Evolutionary conservation across 1,139 yeast species (phyloP).

Genomic region (Suhomyces taliae): DNA sequence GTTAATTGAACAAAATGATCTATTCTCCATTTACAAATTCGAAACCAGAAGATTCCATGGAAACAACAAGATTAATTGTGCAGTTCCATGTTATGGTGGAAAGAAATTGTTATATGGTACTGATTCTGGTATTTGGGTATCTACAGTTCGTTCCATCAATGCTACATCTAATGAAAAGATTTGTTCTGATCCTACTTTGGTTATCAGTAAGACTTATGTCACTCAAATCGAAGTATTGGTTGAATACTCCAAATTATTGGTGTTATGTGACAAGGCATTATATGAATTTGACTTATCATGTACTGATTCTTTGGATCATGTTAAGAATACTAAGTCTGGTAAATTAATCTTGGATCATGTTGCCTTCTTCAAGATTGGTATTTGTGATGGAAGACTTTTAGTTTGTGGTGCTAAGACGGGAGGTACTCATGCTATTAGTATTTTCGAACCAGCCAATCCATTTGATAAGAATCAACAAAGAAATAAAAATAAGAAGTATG

Average conservation of each 20-base stretch:
- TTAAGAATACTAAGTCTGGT: slow-evolving; percentile 70
- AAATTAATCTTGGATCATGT: slow-evolving; percentile 83
- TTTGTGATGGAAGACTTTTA: slow-evolving; percentile 82
- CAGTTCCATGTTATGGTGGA: slow-evolving; percentile 94
- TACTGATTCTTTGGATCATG: slow-evolving; percentile 67
- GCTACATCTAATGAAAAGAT: slow-evolving; percentile 46
- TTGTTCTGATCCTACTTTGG: slow-evolving; percentile 75
- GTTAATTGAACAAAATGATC: slow-evolving; percentile 70
- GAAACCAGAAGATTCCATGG: slow-evolving; percentile 73
- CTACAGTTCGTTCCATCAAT: slow-evolving; percentile 55
- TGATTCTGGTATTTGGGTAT: slow-evolving; percentile 84
- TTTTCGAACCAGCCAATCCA: slow-evolving; percentile 73
- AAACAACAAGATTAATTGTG: slow-evolving; percentile 80
- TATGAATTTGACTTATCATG: slow-evolving; percentile 76
- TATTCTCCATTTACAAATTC: slow-evolving; percentile 73
- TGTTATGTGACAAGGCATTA: slow-evolving; percentile 78
- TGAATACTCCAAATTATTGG: slow-evolving; percentile 81
- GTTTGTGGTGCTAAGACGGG: slow-evolving; percentile 88
- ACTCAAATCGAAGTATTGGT: slow-evolving; percentile 91
- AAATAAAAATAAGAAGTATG: slow-evolving; percentile 65
- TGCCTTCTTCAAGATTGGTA: slow-evolving; percentile 87
- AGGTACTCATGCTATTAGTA: slow-evolving; percentile 72
- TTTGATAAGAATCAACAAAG: slow-evolving; percentile 57
- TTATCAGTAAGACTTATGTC: slow-evolving; percentile 73
- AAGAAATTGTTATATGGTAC: slow-evolving; percentile 88